Conservation (phyloP, 2,329 filamentous ascomycete genomes). For the Bimuria novae-zelandiae region DNA sequence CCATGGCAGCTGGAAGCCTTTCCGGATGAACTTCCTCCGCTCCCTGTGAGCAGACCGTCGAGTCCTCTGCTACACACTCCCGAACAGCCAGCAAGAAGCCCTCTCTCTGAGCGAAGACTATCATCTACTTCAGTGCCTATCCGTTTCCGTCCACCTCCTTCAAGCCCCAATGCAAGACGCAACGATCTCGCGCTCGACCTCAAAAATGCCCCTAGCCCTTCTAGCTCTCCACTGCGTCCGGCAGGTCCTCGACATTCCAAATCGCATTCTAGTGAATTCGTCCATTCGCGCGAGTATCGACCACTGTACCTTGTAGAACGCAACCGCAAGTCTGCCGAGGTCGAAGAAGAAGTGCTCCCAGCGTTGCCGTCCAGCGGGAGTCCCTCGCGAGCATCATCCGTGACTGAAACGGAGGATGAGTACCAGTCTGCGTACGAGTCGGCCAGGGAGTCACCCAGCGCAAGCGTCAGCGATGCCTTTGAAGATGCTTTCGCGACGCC, state of each 20-base stretch:
- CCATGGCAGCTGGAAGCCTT: slow-evolving; percentile 43
- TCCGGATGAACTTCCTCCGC: slow-evolving; percentile 40
- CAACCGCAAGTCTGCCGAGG: slow-evolving; percentile 44
- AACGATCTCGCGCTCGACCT: slow-evolving; percentile 47
- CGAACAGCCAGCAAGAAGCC: slow-evolving; percentile 25
- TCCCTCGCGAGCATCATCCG: slow-evolving; percentile 39
- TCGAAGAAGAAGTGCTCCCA: slow-evolving; percentile 52
- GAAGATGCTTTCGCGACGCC: slow-evolving; percentile 31
- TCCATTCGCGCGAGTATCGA: slow-evolving; percentile 68
- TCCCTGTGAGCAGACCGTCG: slow-evolving; percentile 35
- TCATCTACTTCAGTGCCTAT: slow-evolving; percentile 60
- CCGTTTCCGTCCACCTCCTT: slow-evolving; percentile 57
- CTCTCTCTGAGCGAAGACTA: slow-evolving; percentile 26
- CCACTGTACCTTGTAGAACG: slow-evolving; percentile 82
- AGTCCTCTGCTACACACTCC: slow-evolving; percentile 34
- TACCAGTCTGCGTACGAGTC: slow-evolving; percentile 53
- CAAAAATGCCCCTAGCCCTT: slow-evolving; percentile 41
- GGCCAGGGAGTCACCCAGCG: slow-evolving; percentile 46
- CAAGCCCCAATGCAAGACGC: slow-evolving; percentile 49
- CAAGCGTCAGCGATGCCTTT: slow-evolving; percentile 26
- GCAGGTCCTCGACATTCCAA: slow-evolving; percentile 50
- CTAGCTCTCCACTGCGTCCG: slow-evolving; percentile 49
- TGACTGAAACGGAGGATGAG: slow-evolving; percentile 50
- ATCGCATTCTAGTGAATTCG: slow-evolving; percentile 58
- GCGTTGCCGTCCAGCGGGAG: slow-evolving; percentile 56